Conservation (phyloP, 2,329 filamentous ascomycete genomes). For the Grosmannia clavigera region DNA sequence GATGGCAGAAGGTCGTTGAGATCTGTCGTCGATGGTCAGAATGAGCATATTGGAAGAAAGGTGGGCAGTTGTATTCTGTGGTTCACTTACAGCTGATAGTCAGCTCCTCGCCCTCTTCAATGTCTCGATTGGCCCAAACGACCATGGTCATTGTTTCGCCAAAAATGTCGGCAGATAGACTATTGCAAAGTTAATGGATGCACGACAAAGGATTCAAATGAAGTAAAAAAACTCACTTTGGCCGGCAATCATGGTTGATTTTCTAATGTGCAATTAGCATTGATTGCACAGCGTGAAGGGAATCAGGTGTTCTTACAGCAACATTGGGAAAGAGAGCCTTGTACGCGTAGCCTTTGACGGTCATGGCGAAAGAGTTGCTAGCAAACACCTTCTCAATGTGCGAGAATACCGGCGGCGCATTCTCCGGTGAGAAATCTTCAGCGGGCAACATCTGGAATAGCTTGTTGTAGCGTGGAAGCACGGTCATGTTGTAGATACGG, state of each 20-base stretch:
- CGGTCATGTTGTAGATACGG: background rate
- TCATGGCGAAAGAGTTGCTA: constrained; percentile 19
- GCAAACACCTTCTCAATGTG: constrained; percentile 22
- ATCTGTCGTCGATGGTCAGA: constrained; percentile 5
- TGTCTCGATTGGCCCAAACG: constrained; percentile 15
- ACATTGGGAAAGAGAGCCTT: constrained; percentile 12
- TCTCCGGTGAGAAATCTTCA: background rate
- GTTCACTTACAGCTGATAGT: constrained; percentile 17
- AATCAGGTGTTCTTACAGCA: constrained; percentile 10
- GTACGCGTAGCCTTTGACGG: constrained; percentile 13
- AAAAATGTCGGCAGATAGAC: constrained; percentile 14
- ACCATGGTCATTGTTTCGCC: constrained; percentile 13
- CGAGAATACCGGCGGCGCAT: constrained; percentile 6
- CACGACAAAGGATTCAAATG: background rate
- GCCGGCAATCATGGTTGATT: constrained; percentile 18
- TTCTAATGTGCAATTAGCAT: constrained; percentile 6
- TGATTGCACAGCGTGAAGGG: background rate
- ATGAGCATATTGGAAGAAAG: background rate
- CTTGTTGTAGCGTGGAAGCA: constrained; percentile 1
- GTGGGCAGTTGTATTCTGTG: background rate
- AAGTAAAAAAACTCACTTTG: constrained; percentile 8
- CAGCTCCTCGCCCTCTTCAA: constrained; percentile 17
- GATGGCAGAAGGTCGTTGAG: constrained; percentile 12
- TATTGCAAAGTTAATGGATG: background rate
- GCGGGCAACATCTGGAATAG: background rate